Evolutionary conservation across 768 basidiomycete genomes (phyloP), one percentile per base, ranked within the genome.

Genomic region (Xerocomus potaroensis): DNA sequence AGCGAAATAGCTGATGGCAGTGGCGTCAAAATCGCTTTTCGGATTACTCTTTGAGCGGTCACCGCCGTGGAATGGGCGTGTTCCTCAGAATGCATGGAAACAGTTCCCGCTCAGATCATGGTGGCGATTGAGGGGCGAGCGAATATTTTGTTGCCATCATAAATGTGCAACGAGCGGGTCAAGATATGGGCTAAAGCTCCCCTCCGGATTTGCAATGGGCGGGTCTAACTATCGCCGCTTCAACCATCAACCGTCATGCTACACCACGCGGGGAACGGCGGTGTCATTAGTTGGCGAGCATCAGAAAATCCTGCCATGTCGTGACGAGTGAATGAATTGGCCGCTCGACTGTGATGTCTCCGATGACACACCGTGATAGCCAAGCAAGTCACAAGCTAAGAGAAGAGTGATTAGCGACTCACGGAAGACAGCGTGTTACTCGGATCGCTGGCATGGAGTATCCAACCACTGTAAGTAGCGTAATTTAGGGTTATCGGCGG

Each of bases 141-240:
- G 27, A 5, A 27, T 27, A 11, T 6, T 11, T 5, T 5, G 11
- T 27, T 27, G 27, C 27, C 27, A 27, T 6, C 27, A 6, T 11
- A 27, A 11, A 34, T 18, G n/a, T 34, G 33, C 16, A 18, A 18
- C 16, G 4, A n/a, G n/a, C 9, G 27, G 8, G 5, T 16, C 9
- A 37, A n/a, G 9, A 6, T 36, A 39, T 40, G 24, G 8, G 19
- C n/a, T n/a, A n/a, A n/a, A n/a, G n/a, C n/a, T n/a, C n/a, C n/a
- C n/a, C n/a, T n/a, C n/a, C n/a, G n/a, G n/a, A n/a, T n/a, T n/a
- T n/a, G n/a, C n/a, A n/a, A n/a, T 9, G 18, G 18, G 26, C 21
- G 24, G 21, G 40, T 44, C 33, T 37, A 27, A n/a, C 39, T 32
- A 48, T 57, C 26, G 15, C 24, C 46, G 41, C 32, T 36, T 34